Percentiles rank a stretch among this genome's conserved stretches.
Evolutionary conservation across 2,329 filamentous ascomycete species (phyloP).

Genomic region (Myotisia sp.): DNA sequence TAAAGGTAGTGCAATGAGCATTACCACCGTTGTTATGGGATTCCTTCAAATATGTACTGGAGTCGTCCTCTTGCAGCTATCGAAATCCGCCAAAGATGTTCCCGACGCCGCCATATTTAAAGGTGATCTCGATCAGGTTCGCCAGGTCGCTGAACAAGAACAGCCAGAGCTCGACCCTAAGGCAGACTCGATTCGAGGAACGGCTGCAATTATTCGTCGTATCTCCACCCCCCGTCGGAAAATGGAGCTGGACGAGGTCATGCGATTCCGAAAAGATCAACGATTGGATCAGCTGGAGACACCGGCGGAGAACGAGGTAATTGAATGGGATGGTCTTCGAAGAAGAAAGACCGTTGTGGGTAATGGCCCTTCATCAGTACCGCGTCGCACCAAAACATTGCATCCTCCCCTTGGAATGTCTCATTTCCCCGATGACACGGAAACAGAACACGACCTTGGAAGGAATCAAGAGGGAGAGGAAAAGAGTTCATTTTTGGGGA

Average conservation of each 20-base stretch:
- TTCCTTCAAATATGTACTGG: slow-evolving; percentile 90
- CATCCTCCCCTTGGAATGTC: slow-evolving; percentile 83
- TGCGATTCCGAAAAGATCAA: slow-evolving; percentile 65
- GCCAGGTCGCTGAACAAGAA: slow-evolving; percentile 86
- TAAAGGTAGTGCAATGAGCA: slow-evolving; percentile 66
- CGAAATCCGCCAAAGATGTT: slow-evolving; percentile 94
- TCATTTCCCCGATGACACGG: slow-evolving; percentile 56
- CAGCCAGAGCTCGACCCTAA: slow-evolving; percentile 95
- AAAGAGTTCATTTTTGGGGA: slow-evolving; percentile 24
- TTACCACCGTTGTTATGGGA: slow-evolving; percentile 79
- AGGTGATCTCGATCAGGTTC: slow-evolving; percentile 86
- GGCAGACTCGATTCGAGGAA: slow-evolving; percentile 84
- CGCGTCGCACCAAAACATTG: slow-evolving; percentile 31
- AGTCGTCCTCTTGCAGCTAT: slow-evolving; percentile 85
- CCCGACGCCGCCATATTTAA: slow-evolving; percentile 84
- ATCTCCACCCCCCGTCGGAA: slow-evolving; percentile 62
- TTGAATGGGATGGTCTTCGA: slow-evolving; percentile 86
- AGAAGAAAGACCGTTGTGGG: slow-evolving; percentile 49
- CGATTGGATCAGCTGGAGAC: slow-evolving; percentile 55
- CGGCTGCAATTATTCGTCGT: slow-evolving; percentile 73
- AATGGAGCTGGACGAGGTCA: slow-evolving; percentile 66
- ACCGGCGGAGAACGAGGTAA: slow-evolving; percentile 62
- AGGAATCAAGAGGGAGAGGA: slow-evolving; percentile 20
- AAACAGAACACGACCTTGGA: slow-evolving; percentile 37
- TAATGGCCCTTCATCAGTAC: slow-evolving; percentile 29